phyloP scores from a whole-genome alignment of 1,284 basidiomycete species.

The Puccinia hordei region DNA sequence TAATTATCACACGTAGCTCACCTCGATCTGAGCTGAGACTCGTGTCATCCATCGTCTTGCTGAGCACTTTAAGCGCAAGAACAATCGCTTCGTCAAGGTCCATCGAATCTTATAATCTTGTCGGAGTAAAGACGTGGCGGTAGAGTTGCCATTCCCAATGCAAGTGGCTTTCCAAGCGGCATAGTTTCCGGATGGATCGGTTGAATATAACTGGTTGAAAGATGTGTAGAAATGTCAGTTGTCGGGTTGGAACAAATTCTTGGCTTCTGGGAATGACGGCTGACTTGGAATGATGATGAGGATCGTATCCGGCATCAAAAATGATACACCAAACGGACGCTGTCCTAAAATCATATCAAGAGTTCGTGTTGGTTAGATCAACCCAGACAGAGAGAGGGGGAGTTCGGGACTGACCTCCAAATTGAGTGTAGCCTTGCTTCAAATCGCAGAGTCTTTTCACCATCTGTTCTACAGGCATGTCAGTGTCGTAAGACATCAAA shows the following conservation, averaged over 20 bases:
- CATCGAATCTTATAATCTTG: slow-evolving; percentile 97
- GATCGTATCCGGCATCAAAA: slow-evolving; percentile 93
- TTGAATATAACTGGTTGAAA: slow-evolving; percentile 77
- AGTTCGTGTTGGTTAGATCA: slow-evolving; percentile 3
- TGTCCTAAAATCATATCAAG: slow-evolving; percentile 67
- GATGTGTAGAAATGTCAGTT: not conserved
- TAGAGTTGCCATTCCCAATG: slow-evolving; percentile 94
- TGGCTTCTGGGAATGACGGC: not conserved
- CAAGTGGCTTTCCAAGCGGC: slow-evolving; percentile 99
- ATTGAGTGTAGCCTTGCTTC: slow-evolving; percentile 99
- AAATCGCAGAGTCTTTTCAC: slow-evolving; percentile 92
- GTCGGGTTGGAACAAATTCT: not conserved
- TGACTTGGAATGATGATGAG: slow-evolving; percentile 86
- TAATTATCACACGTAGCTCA: slow-evolving; percentile 62
- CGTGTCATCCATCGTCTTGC: slow-evolving; percentile 99
- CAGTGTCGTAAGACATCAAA: slow-evolving; percentile 87
- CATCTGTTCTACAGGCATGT: slow-evolving; percentile 95
- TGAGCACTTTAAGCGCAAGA: slow-evolving; percentile 89
- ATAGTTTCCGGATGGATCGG: slow-evolving; percentile 97
- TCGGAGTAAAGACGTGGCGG: slow-evolving; percentile 87
- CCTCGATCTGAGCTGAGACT: slow-evolving; percentile 91
- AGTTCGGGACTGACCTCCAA: slow-evolving; percentile 70
- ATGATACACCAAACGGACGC: slow-evolving; percentile 93
- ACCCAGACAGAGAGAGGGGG: not conserved
- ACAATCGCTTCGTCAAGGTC: slow-evolving; percentile 85